Base-by-base conservation (phyloP, 148 eudicot species). In the Amaranthus hypochondriacus region DNA sequence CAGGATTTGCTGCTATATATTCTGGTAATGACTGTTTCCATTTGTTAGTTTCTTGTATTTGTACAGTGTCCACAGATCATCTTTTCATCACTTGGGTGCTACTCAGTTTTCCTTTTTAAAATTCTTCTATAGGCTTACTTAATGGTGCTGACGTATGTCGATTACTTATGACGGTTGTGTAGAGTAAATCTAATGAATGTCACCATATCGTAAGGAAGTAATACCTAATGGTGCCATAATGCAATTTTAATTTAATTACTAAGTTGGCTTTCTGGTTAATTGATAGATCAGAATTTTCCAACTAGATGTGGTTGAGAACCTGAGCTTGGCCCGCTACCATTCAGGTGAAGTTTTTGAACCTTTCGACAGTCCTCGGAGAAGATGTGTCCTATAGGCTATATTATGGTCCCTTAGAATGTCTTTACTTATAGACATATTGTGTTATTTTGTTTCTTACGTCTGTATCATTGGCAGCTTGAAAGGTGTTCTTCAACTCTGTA, bases 1-100 rank as follows among this genome's bases (percentile, higher is more conserved):
- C 90, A 81, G 92, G 81, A 82, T 81, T 87, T 88, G 83, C 91
- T 89, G 95, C 92, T 91, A 81, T 76, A 77, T 84, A 81, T 84
- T 81, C 89, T 66, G 94, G 96, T 89, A 89, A 91, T 84, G 80
- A 82, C 87, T 84, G 84, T 77, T 83, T 85, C 84, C 86, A 81
- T 84, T 84, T 85, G 62, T 76, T 81, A 84, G 82, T 81, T 82
- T 84, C 48, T 68, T 75, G 71, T 81, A 14, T 73, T 56, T 80
- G 75, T 78, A 62, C 72, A 75, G 73, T 66, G 57, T 52, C 68
- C 47, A 48, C 58, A 15, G 71, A 71, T 53, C 52, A 46, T 79
- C 56, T 12, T 18, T 68, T 73, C 52, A 68, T 57, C 79, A 62
- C 71, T 70, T 75, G 73, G 74, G 53, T 74, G 48, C 59, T 63